Conservation (phyloP, 106 monocot genomes). For the Xerophyta viscosa region DNA sequence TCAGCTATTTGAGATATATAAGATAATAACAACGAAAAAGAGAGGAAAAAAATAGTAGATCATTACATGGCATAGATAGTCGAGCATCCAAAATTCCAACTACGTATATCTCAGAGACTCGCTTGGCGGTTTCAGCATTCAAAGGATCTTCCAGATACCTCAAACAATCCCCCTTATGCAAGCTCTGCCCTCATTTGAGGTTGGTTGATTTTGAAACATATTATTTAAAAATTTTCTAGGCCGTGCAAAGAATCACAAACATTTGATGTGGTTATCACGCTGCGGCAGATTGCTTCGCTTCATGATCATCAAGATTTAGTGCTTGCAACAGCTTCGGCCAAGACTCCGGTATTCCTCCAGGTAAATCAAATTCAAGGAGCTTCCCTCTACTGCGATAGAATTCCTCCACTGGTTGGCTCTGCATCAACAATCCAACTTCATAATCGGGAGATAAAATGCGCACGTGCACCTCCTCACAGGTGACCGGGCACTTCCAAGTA, state of each 20-base stretch:
- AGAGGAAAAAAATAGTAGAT: no score
- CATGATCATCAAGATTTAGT: constrained; percentile 41
- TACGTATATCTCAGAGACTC: no score
- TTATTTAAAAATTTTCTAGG: background rate
- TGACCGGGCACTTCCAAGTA: no score
- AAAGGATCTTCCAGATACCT: background rate
- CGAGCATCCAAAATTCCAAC: no score
- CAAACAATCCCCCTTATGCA: background rate
- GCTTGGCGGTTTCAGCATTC: no score
- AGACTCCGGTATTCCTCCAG: constrained; percentile 59
- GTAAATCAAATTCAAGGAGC: constrained; percentile 50
- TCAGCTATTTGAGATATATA: no score
- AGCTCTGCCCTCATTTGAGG: background rate
- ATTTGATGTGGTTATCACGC: constrained; percentile 23
- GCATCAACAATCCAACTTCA: constrained; percentile 8
- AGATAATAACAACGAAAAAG: no score
- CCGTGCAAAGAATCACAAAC: background rate
- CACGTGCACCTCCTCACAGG: no score
- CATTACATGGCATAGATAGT: no score
- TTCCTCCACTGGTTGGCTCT: constrained; percentile 57
- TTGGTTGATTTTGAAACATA: background rate
- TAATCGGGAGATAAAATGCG: no score
- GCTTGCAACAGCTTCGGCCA: constrained; percentile 59
- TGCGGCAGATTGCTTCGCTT: constrained; percentile 37
- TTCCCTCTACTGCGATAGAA: constrained; percentile 47